Percentiles rank a stretch among this genome's conserved stretches.
Evolutionary conservation across 2,329 filamentous ascomycete genomes (phyloP).

Genomic region (Botrytis aclada): DNA sequence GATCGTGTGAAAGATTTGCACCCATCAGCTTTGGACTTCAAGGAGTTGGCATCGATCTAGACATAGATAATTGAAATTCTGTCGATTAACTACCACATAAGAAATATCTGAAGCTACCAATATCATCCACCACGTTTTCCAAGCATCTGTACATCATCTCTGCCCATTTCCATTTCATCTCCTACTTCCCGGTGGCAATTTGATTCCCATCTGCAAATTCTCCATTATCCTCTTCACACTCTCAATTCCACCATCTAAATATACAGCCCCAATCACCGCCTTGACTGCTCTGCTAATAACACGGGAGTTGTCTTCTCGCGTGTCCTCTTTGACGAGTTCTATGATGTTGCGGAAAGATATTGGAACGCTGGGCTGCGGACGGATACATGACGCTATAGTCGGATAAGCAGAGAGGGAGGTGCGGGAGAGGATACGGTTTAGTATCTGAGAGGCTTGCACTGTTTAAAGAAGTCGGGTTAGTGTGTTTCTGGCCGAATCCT

Average conservation of each 20-base stretch:
- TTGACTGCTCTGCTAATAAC: slow-evolving; percentile 25
- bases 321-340: slow-evolving; percentile 25
- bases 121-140: neutral
- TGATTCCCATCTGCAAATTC: slow-evolving; percentile 19
- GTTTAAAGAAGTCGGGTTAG: neutral
- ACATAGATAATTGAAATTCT: neutral
- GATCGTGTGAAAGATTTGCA: neutral
- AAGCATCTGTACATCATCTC: neutral
- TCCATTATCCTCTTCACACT: slow-evolving; percentile 24
- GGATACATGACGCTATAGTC: slow-evolving; percentile 3
- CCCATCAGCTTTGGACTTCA: neutral
- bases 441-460: neutral
- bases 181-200: neutral
- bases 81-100: neutral
- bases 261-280: slow-evolving; percentile 31
- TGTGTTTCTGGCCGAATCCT: neutral
- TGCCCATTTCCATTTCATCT: neutral
- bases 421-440: neutral
- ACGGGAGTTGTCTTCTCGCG: slow-evolving; percentile 20
- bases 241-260: slow-evolving; percentile 29
- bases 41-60: neutral
- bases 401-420: neutral
- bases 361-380: neutral
- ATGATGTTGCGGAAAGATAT: neutral
- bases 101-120: neutral